Base-by-base conservation (phyloP, 2,329 filamentous ascomycete species). In the Neofusicoccum sp. region DNA sequence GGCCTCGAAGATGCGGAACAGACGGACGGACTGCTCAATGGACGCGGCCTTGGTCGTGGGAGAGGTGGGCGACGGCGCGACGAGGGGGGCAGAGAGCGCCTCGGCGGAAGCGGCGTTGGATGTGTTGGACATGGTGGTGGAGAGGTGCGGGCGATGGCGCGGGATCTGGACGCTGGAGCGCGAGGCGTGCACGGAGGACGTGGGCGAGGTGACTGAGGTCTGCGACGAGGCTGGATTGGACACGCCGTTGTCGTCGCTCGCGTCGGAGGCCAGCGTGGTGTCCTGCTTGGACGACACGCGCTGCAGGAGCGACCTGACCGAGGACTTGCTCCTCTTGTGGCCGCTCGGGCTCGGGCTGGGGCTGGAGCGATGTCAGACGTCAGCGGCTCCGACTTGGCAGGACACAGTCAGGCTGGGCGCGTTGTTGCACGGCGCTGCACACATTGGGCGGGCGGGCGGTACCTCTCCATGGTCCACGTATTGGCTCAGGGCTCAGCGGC, bases 1-100 rank as follows among this genome's bases (percentile, higher is more conserved):
- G 43, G 93, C 89, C 78, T 98, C 95, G 71, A 98, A 96, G 48
- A 97, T 86, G 66, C 93, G 88, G 76, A 99, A 99, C 66, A 96
- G 93, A 71, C 89, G 87, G 58, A 99, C 91, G 0, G 93, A 97
- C 75, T 96, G 92, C 72, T 99, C 93, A 62, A 99, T 89, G 3
- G 78, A 79, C 1, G 76, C 73, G 48, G 73, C 72, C 64, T 77
- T 75, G 58, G 66, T 59, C 45, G 65, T 68, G 20, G 71, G 71
- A 34, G 68, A 72, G 24, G 64, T 62, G 31, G 70, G 70, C 12
- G 68, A 65, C 64, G 56, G 64, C 28, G 70, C 62, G 7, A 68
- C 67, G 3, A 67, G 34, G 44, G 69, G 66, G 26, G 62, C 61
- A 34, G 67, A 63, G 28, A 53, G 63, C 47, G 69, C 66, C 5